Evolutionary conservation across 345 rosid genomes (phyloP), one percentile per base, ranked within the genome.

Genomic region (Abelmoschus esculentus): DNA sequence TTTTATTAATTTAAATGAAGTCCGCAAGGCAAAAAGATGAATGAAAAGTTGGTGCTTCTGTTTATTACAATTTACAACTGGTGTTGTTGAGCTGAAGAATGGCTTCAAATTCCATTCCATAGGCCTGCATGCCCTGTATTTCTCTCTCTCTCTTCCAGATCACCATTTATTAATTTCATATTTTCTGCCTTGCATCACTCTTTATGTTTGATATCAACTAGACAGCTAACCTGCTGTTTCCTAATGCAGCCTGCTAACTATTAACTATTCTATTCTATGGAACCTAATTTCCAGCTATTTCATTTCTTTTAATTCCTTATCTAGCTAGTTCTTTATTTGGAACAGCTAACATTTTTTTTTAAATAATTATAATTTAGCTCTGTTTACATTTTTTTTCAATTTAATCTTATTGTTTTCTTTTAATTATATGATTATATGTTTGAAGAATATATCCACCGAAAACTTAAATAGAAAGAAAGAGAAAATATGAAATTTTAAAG

Each of bases 1-100:
- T 29, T 11, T 40, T 50, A 2, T 59, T 38, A 31, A 26, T 31
- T 38, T 22, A 54, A 54, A 73, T 73, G 31, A 72, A 59, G 72
- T 74, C 75, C 75, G 73, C 44, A 78, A 78, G 81, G 81, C 70
- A 10, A 65, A 40, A 72, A 50, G 28, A 71, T 22, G 12, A 40
- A 18, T 63, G 28, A 60, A 49, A 31, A 47, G 4, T 47, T 47
- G 52, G 14, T 47, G 14, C 14, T 26, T 7, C 15, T 3, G 17
- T 17, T 54, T 34, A 34, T 34, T 34, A 34, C n/a, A n/a, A n/a
- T n/a, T n/a, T n/a, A n/a, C n/a, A n/a, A n/a, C 26, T 22, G 26
- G 40, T 36, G 40, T 36, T 38, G 7, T 38, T 38, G 42, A 38
- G 42, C 9, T 38, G 42, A 38, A 38, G 42, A 38, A 38, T 38